These are phyloP conservation scores for Brassica incana DNA, from an alignment of 345 rosid genomes.

Conservation along the genomic window DNA sequence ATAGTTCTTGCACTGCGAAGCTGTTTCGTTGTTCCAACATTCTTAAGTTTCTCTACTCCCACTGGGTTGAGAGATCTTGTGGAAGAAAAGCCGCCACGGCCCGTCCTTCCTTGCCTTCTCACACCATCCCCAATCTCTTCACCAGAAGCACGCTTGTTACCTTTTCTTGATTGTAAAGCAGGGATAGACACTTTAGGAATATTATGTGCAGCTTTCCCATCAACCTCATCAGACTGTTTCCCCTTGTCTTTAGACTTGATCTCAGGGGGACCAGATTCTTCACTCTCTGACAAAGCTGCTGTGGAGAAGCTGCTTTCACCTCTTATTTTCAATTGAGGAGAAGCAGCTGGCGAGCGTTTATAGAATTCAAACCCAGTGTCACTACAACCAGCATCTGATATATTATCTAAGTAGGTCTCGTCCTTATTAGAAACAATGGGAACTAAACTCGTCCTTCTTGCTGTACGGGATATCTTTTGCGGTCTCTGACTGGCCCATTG, in stretches of 20 bases:
- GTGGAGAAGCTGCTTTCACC: constrained; percentile 68
- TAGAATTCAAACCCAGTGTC: constrained; percentile 67
- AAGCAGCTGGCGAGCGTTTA: constrained; percentile 58
- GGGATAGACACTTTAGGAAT: constrained; percentile 62
- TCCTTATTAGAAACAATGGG: constrained; percentile 76
- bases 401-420: constrained; percentile 60
- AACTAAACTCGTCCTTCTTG: constrained; percentile 76
- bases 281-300: constrained; percentile 84
- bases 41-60: constrained; percentile 61
- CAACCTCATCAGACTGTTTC: constrained; percentile 69
- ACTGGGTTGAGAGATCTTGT: constrained; percentile 64
- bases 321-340: constrained; percentile 58
- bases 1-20: constrained; percentile 70
- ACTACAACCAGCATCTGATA: constrained; percentile 64
- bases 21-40: constrained; percentile 83
- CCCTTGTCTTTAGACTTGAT: constrained; percentile 70
- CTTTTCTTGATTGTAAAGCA: constrained; percentile 69
- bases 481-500: constrained; percentile 90
- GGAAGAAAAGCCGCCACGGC: constrained; percentile 64
- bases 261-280: constrained; percentile 82
- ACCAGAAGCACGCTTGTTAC: constrained; percentile 59
- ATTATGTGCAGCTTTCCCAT: constrained; percentile 66
- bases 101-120: constrained; percentile 86
- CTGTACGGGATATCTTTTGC: constrained; percentile 78
- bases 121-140: constrained; percentile 78